Conservation (phyloP, 2,329 filamentous ascomycete species). For the Zymoseptoria ardabiliae region DNA sequence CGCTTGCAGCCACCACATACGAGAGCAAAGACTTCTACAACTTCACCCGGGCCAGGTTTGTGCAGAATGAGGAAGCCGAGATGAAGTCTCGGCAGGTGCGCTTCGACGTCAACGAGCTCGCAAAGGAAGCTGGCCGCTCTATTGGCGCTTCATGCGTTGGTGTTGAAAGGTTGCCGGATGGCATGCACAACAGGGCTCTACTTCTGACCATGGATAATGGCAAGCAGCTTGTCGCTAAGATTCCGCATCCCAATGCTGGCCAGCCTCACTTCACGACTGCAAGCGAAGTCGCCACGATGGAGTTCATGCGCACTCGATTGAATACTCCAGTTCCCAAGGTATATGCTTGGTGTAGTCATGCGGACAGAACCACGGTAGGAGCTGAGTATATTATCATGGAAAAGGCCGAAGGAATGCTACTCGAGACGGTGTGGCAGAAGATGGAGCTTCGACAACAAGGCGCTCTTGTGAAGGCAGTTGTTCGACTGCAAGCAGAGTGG, state of each 20-base stretch:
- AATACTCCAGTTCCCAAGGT: constrained; percentile 18
- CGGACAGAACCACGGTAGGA: constrained; percentile 8
- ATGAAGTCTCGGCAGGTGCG: neutral
- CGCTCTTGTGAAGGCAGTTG: constrained; percentile 25
- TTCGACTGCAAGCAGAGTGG: constrained; percentile 22
- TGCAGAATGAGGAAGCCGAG: constrained; percentile 8
- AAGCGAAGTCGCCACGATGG: constrained; percentile 16
- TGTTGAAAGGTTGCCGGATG: constrained; percentile 28
- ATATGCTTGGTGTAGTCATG: constrained; percentile 13
- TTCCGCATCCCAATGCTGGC: constrained; percentile 34
- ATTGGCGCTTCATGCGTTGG: constrained; percentile 24
- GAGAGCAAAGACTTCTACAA: neutral
- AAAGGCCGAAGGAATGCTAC: constrained; percentile 24
- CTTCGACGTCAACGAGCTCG: constrained; percentile 17
- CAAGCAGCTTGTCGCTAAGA: constrained; percentile 30
- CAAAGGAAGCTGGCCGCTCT: constrained; percentile 19
- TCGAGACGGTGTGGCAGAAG: constrained; percentile 26
- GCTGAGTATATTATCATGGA: constrained; percentile 26
- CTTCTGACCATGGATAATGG: constrained; percentile 33
- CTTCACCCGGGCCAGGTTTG: neutral
- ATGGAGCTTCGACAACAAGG: constrained; percentile 13
- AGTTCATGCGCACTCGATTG: constrained; percentile 6
- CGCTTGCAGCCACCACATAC: too few relatives aligned
- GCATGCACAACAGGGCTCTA: constrained; percentile 31
- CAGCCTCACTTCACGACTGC: constrained; percentile 30